Base-by-base conservation (phyloP, 2,329 filamentous ascomycete species). In the Lomentospora prolificans region DNA sequence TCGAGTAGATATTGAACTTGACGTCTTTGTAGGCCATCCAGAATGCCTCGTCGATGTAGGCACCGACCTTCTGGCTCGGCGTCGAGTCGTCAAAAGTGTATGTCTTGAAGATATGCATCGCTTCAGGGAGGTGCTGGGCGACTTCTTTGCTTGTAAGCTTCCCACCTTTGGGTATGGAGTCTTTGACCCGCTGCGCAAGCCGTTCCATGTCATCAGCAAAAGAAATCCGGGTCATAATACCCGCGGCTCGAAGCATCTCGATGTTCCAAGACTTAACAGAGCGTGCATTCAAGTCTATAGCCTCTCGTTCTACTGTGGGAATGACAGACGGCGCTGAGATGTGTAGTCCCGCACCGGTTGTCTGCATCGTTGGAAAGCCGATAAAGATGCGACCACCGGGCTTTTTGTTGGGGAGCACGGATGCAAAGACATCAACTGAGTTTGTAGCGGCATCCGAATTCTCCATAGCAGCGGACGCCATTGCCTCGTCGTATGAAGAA, bases 291-390 rank as follows among this genome's bases (percentile, higher is more conserved):
- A 99, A 77, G 69, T 99, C 94, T 57, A 99, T 96, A 55, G 90
- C 94, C 67, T 99, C 94, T 66, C 94, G 84, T 70, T 99, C 94
- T 2, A 99, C 95, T 0, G 94, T 99, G 0, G 94, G 94, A 57
- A 99, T 99, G 12, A 99, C 85, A 0, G 92, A 96, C 1, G 91
- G 94, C 0, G 94, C 94, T 10, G 92, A 97, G 28, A 99, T 87
- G 68, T 99, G 94, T 66, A 95, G 87, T 14, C 92, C 88, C 27
- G 92, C 84, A 55, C 92, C 94, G 0, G 95, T 99, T 0, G 94
- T 99, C 72, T 99, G 94, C 62, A 92, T 91, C 1, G 94, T 99
- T 3, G 94, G 92, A 65, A 99, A 99, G 0, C 94, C 94, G 64
- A 99, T 99, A 65, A 97, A 99, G 55, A 99, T 88, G 55, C 89